A percentile compares a stretch with the other conserved stretches of the same genome.
These are phyloP conservation scores for Coprinellus micaceus DNA, from an alignment of 768 basidiomycete genomes.

Conservation along the genomic window DNA sequence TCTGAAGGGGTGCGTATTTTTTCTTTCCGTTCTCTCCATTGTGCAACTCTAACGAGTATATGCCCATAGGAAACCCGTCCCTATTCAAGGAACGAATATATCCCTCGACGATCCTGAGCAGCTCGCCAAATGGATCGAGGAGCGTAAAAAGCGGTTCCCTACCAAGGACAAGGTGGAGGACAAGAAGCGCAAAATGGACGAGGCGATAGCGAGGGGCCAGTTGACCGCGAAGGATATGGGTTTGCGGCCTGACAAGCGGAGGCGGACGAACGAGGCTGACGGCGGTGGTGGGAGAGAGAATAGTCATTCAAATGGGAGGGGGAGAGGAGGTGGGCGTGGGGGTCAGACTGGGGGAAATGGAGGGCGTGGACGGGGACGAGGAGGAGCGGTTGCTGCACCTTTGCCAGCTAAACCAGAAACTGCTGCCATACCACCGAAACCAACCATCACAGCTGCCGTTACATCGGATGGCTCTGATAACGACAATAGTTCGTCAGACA, in stretches of 20 bases:
- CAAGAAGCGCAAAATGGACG: slow-evolving; percentile 75
- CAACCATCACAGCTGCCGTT: not conserved
- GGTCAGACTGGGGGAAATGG: not conserved
- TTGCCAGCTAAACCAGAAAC: not conserved
- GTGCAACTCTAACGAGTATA: not conserved
- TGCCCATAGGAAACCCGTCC: slow-evolving; percentile 55
- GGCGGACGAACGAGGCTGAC: slow-evolving; percentile 26
- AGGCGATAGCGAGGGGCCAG: slow-evolving; percentile 80
- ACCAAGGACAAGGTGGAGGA: slow-evolving; percentile 65
- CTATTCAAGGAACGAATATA: slow-evolving; percentile 77
- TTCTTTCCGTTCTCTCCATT: slow-evolving; percentile 1
- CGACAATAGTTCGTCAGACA: slow-evolving; percentile 24
- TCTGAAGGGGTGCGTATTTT: slow-evolving; percentile 60
- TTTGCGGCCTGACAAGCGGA: slow-evolving; percentile 40
- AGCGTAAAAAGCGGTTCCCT: slow-evolving; percentile 86
- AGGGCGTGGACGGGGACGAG: not conserved
- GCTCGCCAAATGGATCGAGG: slow-evolving; percentile 81
- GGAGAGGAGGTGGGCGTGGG: slow-evolving; percentile 4
- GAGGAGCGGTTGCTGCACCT: not conserved
- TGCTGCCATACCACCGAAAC: not conserved
- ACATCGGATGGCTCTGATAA: slow-evolving; percentile 21
- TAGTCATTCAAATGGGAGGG: slow-evolving; percentile 2
- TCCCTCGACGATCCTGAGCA: slow-evolving; percentile 78
- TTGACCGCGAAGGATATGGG: slow-evolving; percentile 46
- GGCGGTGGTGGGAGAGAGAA: not conserved